Base-by-base conservation (phyloP, 441 rosid species). In the Populus hybrid region DNA sequence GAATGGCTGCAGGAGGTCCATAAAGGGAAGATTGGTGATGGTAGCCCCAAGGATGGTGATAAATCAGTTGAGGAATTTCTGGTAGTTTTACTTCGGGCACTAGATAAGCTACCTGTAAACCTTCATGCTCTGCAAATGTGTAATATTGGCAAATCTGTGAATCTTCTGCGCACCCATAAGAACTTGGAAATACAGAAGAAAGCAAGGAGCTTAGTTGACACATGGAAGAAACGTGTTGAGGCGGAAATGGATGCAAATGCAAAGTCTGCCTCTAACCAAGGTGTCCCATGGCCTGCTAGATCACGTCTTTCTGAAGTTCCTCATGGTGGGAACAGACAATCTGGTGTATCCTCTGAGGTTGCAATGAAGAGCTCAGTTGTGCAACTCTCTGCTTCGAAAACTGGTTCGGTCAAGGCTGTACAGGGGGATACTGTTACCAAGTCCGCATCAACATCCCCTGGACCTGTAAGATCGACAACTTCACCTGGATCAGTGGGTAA, bases 1-100 rank as follows among this genome's bases (percentile, higher is more conserved):
- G 98, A 91, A 69, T 96, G 99, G 99, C 92, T 96, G n/a, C 99
- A 96, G 81, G 98, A 96, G 82, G 89, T 93, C 75, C 98, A 93
- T 65, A 94, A 89, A 82, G 99, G 98, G 79, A 96, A 94, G 84
- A 78, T 83, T 74, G 96, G 97, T 61, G 94, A 91, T 86, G 90
- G 82, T 78, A 73, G 92, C 79, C 86, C 85, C 71, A 94, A 85
- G 86, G 99, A 94, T 40, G 80, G 70, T 78, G 98, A 92, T 70
- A 93, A 89, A 78, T 83, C 88, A 7, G 83, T 88, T 6, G 99
- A 94, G 59, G 99, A 94, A 40, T 97, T 94, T 79, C 93, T 97
- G 26, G 81, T 90, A 70, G 82, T 88, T 76, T 85, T 93, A 78
- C 97, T 96, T 38, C 95, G 91, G 70, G 98, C 99, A 9, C 91